Percentiles rank a stretch among this genome's conserved stretches.
Evolutionary conservation across 495 filamentous ascomycete species (phyloP).

Genomic region (Xylaria intraflava): DNA sequence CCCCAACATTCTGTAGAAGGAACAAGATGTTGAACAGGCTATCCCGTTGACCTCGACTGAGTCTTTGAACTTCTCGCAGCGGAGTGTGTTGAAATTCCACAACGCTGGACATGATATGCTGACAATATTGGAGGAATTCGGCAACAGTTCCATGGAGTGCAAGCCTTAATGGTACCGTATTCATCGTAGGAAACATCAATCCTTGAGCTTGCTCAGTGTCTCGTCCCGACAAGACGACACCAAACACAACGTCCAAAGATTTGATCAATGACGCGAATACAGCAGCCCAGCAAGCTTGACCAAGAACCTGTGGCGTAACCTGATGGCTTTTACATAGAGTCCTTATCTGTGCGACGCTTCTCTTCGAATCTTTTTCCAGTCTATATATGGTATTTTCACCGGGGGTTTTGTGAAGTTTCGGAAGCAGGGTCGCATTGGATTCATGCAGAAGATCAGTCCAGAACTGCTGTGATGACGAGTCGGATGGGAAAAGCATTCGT

Average conservation of each 20-base stretch:
- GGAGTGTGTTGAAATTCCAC: slow-evolving; percentile 58
- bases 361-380: slow-evolving; percentile 38
- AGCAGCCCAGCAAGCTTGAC: slow-evolving; percentile 59
- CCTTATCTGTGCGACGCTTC: slow-evolving; percentile 29
- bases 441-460: slow-evolving; percentile 55
- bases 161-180: slow-evolving; percentile 59
- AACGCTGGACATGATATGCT: slow-evolving; percentile 50
- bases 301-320: slow-evolving; percentile 58
- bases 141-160: slow-evolving; percentile 54
- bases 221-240: slow-evolving; percentile 64
- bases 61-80: slow-evolving; percentile 52
- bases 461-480: slow-evolving; percentile 42
- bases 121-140: slow-evolving; percentile 60
- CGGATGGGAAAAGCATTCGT: slow-evolving; percentile 31
- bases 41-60: slow-evolving; percentile 23
- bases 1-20: slow-evolving; percentile 51
- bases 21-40: slow-evolving; percentile 63
- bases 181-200: slow-evolving; percentile 74
- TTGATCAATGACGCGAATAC: slow-evolving; percentile 49
- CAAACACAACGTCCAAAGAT: slow-evolving; percentile 61
- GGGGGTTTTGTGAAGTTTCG: slow-evolving; percentile 6
- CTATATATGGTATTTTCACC: slow-evolving; percentile 29
- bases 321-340: slow-evolving; percentile 50
- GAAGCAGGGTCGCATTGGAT: slow-evolving; percentile 33
- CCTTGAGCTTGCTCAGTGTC: slow-evolving; percentile 50